Evolutionary conservation across 106 monocot genomes (phyloP).

Genomic region (Amphibolis antarctica): DNA sequence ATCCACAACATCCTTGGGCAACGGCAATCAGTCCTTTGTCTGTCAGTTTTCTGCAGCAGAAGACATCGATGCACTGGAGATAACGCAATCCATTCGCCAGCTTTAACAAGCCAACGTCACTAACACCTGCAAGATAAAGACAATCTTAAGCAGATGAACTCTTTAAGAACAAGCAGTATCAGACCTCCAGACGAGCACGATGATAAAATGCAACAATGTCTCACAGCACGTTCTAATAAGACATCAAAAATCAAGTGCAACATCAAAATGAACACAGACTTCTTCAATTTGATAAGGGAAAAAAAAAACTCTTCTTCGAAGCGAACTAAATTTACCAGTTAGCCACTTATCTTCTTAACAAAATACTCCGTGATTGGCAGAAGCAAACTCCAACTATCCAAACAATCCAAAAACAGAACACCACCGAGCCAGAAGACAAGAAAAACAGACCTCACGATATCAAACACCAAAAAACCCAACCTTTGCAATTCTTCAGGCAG

Average conservation of each 20-base stretch:
- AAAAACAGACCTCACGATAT: background rate
- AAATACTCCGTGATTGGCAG: no score
- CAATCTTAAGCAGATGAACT: no score
- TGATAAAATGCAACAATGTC: no score
- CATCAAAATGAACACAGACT: no score
- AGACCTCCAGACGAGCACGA: no score
- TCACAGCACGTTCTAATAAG: no score
- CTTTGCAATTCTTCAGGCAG: conserved; percentile 70
- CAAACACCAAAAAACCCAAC: conserved; percentile 24
- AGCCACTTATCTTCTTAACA: no score
- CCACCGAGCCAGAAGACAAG: background rate
- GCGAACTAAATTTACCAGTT: no score
- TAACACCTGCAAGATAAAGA: conserved; percentile 34
- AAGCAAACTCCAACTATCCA: background rate
- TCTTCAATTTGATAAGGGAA: no score
- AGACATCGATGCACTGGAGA: conserved; percentile 64
- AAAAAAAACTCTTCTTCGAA: no score
- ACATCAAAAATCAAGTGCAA: no score
- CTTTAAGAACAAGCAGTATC: no score
- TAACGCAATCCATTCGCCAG: conserved; percentile 37
- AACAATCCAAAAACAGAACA: background rate
- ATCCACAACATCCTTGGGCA: conserved; percentile 34
- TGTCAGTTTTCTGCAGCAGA: conserved; percentile 65
- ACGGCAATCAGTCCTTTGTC: conserved; percentile 59
- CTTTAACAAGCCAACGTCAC: conserved; percentile 54